These are phyloP conservation scores for Globisporangium radiosum DNA, from an alignment of 352 stramenopile species.

Conservation along the genomic window DNA sequence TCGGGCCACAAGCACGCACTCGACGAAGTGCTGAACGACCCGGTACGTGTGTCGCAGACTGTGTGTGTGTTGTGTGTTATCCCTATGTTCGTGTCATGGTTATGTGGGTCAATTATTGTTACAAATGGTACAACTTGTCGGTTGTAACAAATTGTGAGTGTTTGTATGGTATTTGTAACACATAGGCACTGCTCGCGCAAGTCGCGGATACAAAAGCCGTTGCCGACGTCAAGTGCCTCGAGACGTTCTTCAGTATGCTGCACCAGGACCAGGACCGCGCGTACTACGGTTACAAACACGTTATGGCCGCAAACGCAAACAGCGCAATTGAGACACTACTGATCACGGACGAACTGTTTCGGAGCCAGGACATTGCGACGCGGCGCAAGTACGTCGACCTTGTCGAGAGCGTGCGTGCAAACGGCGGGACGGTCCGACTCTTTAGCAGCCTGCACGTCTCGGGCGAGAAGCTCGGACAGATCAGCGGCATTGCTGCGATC, in stretches of 20 bases:
- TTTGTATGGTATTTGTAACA: background rate
- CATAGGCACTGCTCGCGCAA: slow-evolving; percentile 78
- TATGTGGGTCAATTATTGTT: too few relatives aligned
- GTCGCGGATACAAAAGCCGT: slow-evolving; percentile 94
- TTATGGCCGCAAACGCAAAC: slow-evolving; percentile 87
- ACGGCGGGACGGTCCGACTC: slow-evolving; percentile 89
- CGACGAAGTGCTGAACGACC: slow-evolving; percentile 95
- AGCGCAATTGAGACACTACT: slow-evolving; percentile 94
- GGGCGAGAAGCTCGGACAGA: slow-evolving; percentile 92
- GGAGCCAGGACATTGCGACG: slow-evolving; percentile 83
- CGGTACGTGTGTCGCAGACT: slow-evolving; percentile 16
- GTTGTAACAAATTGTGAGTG: background rate
- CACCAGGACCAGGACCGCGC: slow-evolving; percentile 93
- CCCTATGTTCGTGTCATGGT: too few relatives aligned
- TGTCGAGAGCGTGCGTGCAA: slow-evolving; percentile 90
- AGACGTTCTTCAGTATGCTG: slow-evolving; percentile 96
- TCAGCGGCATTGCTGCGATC: slow-evolving; percentile 94
- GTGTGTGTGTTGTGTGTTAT: too few relatives aligned
- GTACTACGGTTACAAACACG: slow-evolving; percentile 96
- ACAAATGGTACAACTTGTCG: background rate
- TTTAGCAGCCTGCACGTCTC: slow-evolving; percentile 95
- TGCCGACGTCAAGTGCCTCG: slow-evolving; percentile 88
- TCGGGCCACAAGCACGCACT: slow-evolving; percentile 97
- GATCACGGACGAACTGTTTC: slow-evolving; percentile 94
- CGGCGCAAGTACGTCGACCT: slow-evolving; percentile 92